Evolutionary conservation across 108 stramenopile species (phyloP), one percentile per base, ranked within the genome.

Genomic region (Discostella stelligeroides): DNA sequence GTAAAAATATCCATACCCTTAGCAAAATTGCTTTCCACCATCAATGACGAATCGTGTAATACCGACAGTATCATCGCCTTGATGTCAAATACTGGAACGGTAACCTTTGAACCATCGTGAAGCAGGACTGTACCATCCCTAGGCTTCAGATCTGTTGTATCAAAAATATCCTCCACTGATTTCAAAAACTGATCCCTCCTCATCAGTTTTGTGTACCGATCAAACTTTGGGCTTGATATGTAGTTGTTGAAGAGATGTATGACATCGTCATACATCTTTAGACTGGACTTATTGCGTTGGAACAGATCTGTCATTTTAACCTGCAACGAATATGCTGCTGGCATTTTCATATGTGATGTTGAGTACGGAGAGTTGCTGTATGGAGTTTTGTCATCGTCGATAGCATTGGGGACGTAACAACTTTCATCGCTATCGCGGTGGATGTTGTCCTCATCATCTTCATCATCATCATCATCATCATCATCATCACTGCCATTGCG

Each of bases 71-170:
- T 17, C 28, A 48, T 30, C 7, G 46, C 25, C 34, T 50, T 28
- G 17, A 34, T 28, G 37, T 64, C 63, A 37, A 64, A 64, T 17
- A 64, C 48, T 18, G 63, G 63, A 23, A 64, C 34, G 20, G 54
- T 49, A 23, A 49, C 48, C 20, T 23, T 18, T 49, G 48, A 49
- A 23, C 24, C 7, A 23, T 49, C 24, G 48, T 49, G 48, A 23
- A 49, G 24, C 21, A 4, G 18, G 24, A 49, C 48, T n/a, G n/a
- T n/a, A n/a, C 48, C 48, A 49, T 18, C 24, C 48, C 20, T 23
- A 6, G 17, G 48, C 48, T 23, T 17, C 20, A 49, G 48, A 49
- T 23, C 20, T 23, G 7, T 49, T 49, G 48, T 49, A 49, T 49
- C 24, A 5, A 49, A 23, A 23, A 23, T 6, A 23, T 49, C 24